Evolutionary conservation across 768 basidiomycete species (phyloP).

Genomic region (Lactifluus piperatus): DNA sequence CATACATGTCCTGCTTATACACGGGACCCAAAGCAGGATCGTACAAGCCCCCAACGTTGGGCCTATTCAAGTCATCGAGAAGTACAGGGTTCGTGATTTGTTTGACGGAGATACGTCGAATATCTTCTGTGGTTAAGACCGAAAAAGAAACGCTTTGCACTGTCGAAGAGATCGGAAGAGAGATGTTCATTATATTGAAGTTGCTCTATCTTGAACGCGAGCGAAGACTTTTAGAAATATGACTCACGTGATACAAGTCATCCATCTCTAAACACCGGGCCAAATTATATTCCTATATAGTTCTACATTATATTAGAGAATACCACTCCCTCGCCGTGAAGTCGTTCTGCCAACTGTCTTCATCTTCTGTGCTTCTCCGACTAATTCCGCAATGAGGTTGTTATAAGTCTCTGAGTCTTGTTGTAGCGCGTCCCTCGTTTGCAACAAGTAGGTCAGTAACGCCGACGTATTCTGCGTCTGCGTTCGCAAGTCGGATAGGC

Average conservation of each 20-base stretch:
- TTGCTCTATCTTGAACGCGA: background rate
- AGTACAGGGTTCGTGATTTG: constrained; percentile 91
- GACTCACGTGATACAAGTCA: background rate
- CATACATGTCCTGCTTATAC: constrained; percentile 84
- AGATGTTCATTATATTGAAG: constrained; percentile 59
- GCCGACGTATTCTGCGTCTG: constrained; percentile 72
- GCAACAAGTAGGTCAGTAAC: constrained; percentile 72
- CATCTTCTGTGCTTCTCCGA: constrained; percentile 84
- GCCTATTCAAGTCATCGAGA: constrained; percentile 88
- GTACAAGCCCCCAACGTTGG: constrained; percentile 87
- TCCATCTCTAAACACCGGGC: no score
- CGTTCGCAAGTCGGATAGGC: constrained; percentile 55
- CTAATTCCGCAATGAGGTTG: constrained; percentile 81
- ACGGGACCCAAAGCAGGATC: constrained; percentile 92
- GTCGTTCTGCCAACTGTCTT: constrained; percentile 51
- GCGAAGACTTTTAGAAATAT: background rate
- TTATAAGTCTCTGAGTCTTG: constrained; percentile 89
- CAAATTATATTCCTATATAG: background rate
- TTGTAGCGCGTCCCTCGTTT: constrained; percentile 71
- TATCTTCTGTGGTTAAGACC: constrained; percentile 80
- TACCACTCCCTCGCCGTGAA: constrained; percentile 35
- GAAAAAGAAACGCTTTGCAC: constrained; percentile 86
- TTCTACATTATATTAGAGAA: background rate
- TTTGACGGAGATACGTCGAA: constrained; percentile 93
- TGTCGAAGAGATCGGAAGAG: constrained; percentile 78